These are phyloP conservation scores for Rosellinia necatrix DNA, from an alignment of 2,329 filamentous ascomycete species.

Conservation along the genomic window DNA sequence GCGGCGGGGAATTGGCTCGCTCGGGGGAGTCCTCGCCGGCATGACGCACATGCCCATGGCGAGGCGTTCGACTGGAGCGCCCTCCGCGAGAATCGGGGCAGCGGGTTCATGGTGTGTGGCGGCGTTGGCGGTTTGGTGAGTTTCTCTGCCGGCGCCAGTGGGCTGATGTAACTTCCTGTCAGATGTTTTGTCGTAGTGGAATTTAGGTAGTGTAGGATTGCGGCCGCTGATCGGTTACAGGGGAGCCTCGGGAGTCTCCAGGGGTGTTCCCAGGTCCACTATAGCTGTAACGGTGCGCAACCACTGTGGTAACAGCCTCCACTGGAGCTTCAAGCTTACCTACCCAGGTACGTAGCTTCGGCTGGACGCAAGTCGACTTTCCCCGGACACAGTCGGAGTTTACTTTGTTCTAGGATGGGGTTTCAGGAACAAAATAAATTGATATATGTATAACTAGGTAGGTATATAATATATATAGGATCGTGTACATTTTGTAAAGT, in stretches of 20 bases:
- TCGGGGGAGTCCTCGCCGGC: conserved; percentile 34
- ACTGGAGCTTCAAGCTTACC: conserved; percentile 3
- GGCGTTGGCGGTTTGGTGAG: conserved; percentile 1
- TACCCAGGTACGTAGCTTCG: too few species aligned
- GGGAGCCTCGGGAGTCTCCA: conserved; percentile 4
- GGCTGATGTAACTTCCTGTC: conserved; percentile 10
- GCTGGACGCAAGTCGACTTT: background rate
- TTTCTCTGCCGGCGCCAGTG: background rate
- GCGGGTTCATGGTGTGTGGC: conserved; percentile 45
- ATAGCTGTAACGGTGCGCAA: conserved; percentile 4
- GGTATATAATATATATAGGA: conserved; percentile 5
- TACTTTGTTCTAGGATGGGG: too few species aligned
- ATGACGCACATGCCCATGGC: conserved; percentile 40
- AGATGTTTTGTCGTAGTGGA: conserved; percentile 7
- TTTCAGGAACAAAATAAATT: too few species aligned
- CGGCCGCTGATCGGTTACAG: conserved; percentile 30
- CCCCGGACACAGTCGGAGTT: background rate
- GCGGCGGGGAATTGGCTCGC: conserved; percentile 25
- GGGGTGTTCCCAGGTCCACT: conserved; percentile 9
- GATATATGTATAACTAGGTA: too few species aligned
- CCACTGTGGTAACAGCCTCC: too few species aligned
- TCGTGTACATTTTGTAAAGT: too few species aligned
- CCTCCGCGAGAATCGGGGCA: conserved; percentile 44
- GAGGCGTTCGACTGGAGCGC: conserved; percentile 31
- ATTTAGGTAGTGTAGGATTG: conserved; percentile 3